These are phyloP conservation scores for Microthlaspi erraticum DNA, from an alignment of 345 rosid genomes.

Conservation along the genomic window DNA sequence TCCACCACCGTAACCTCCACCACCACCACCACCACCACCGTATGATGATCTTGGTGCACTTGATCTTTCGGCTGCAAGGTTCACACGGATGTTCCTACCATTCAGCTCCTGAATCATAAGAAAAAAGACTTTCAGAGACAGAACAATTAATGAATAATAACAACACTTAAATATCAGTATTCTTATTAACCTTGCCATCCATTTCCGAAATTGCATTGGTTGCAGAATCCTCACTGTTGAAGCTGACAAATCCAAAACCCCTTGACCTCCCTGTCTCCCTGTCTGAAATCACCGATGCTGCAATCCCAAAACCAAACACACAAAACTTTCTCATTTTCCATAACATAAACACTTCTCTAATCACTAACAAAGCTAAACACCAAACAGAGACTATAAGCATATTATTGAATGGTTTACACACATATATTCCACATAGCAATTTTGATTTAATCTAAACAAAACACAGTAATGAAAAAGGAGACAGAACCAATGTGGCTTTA, in stretches of 20 bases:
- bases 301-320: conserved; percentile 10
- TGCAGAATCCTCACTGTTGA: conserved; percentile 50
- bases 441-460: background rate
- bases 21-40: conserved; percentile 38
- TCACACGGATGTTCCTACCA: conserved; percentile 68
- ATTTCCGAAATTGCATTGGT: conserved; percentile 58
- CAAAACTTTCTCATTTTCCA: background rate
- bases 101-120: conserved; percentile 52
- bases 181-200: conserved; percentile 68
- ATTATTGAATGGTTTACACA: too few species aligned
- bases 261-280: conserved; percentile 74
- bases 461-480: background rate
- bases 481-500: conserved; percentile 30
- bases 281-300: conserved; percentile 62
- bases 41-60: conserved; percentile 41
- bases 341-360: background rate
- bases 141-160: background rate
- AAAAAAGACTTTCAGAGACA: background rate
- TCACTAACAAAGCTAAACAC: background rate
- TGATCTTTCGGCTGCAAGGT: conserved; percentile 54
- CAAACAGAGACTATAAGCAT: background rate
- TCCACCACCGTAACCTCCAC: conserved; percentile 31
- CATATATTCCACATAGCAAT: too few species aligned
- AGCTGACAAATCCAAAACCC: conserved; percentile 74
- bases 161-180: background rate